phyloP scores from a whole-genome alignment of 2,329 filamentous ascomycete genomes.

The Arthrobotrys sinensis region DNA sequence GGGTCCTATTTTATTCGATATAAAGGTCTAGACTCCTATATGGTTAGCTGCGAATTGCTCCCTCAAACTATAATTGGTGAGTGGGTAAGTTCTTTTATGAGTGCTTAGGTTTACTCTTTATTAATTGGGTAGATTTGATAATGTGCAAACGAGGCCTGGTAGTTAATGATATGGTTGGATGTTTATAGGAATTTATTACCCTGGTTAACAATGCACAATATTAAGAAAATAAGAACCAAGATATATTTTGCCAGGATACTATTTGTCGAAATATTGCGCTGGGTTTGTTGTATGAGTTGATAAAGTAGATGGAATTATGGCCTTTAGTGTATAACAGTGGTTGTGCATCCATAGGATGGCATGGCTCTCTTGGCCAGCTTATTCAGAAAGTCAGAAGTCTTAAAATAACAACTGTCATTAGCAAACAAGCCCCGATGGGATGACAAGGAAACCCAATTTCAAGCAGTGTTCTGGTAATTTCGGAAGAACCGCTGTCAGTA shows the following conservation, averaged over 20 bases:
- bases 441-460: neutral
- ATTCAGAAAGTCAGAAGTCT: slow-evolving; percentile 13
- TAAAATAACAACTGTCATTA: slow-evolving; percentile 8
- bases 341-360: neutral
- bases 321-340: slow-evolving; percentile 6
- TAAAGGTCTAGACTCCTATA: neutral
- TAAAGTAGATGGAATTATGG: slow-evolving; percentile 14
- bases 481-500: neutral
- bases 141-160: neutral
- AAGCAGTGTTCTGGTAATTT: neutral
- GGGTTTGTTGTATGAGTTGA: slow-evolving; percentile 6
- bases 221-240: neutral
- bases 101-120: no score
- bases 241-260: neutral
- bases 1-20: slow-evolving; percentile 15
- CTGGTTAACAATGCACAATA: neutral
- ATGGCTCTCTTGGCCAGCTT: slow-evolving; percentile 11
- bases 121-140: neutral
- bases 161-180: neutral
- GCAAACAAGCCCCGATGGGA: neutral
- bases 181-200: neutral
- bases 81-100: no score
- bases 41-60: slow-evolving; percentile 6
- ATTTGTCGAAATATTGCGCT: slow-evolving; percentile 13
- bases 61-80: neutral